A percentile compares a stretch with the other conserved stretches of the same genome.
These are phyloP conservation scores for Metschnikowia kofuensis DNA, from an alignment of 805 yeast genomes.

Conservation along the genomic window DNA sequence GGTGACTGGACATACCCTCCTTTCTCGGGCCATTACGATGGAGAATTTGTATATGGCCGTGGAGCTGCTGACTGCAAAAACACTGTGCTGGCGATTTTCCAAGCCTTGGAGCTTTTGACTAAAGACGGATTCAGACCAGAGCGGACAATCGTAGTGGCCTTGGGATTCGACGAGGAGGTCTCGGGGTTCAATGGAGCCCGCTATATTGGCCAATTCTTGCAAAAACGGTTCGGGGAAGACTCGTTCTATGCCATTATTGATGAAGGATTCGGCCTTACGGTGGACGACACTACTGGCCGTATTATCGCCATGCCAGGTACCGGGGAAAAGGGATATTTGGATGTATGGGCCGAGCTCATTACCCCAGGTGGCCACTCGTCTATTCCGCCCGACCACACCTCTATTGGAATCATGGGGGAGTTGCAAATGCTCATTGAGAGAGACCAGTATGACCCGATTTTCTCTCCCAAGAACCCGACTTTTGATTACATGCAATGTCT, in stretches of 20 bases:
- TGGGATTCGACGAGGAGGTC: conserved; percentile 22
- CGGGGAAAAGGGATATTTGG: conserved; percentile 49
- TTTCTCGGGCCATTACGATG: conserved; percentile 34
- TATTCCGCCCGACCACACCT: conserved; percentile 28
- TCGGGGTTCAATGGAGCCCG: conserved; percentile 18
- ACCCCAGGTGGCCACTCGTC: conserved; percentile 32
- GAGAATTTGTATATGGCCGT: conserved; percentile 19
- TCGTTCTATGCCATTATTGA: conserved; percentile 18
- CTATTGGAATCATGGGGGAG: conserved; percentile 28
- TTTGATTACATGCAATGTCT: conserved; percentile 27
- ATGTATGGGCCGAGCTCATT: conserved; percentile 34
- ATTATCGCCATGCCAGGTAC: conserved; percentile 48
- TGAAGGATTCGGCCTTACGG: conserved; percentile 27
- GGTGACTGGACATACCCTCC: conserved; percentile 39
- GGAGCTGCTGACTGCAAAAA: conserved; percentile 21
- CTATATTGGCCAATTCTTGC: conserved; percentile 14
- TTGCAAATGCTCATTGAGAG: conserved; percentile 20
- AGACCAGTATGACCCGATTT: conserved; percentile 20
- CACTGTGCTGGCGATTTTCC: conserved; percentile 16
- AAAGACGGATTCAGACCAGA: conserved; percentile 11
- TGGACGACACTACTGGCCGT: conserved; percentile 46
- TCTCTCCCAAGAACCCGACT: conserved; percentile 25
- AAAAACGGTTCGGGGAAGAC: conserved; percentile 16
- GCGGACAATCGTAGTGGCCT: conserved; percentile 17
- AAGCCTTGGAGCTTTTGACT: conserved; percentile 17